These are phyloP conservation scores for Hanseniaspora lindneri DNA, from an alignment of 805 yeast genomes.

Conservation along the genomic window DNA sequence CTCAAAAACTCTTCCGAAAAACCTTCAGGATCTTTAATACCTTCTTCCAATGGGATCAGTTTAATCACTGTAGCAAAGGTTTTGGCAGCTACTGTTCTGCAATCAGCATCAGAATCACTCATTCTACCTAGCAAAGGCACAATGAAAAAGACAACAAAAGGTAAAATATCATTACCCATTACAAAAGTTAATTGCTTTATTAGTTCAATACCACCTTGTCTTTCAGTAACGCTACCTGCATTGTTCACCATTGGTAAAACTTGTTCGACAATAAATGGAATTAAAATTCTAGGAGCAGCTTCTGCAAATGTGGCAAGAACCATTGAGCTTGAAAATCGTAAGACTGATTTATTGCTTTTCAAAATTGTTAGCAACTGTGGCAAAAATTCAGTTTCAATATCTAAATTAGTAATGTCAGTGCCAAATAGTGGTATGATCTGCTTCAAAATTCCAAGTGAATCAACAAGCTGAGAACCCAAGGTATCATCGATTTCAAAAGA, in stretches of 20 bases:
- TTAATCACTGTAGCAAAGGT: slow-evolving; percentile 94
- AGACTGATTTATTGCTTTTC: slow-evolving; percentile 61
- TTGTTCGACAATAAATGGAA: slow-evolving; percentile 65
- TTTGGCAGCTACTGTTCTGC: slow-evolving; percentile 83
- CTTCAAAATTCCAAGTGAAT: slow-evolving; percentile 69
- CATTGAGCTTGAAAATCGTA: slow-evolving; percentile 82
- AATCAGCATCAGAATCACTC: slow-evolving; percentile 87
- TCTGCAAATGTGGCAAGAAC: slow-evolving; percentile 72
- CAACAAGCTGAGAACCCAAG: slow-evolving; percentile 70
- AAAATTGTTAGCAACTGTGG: slow-evolving; percentile 42
- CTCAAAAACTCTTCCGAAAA: slow-evolving; percentile 71
- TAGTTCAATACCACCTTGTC: slow-evolving; percentile 92
- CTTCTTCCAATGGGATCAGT: slow-evolving; percentile 92
- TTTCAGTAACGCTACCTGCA: slow-evolving; percentile 52
- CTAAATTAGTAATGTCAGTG: slow-evolving; percentile 32
- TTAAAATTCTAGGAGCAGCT: slow-evolving; percentile 53
- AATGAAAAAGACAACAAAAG: slow-evolving; percentile 87
- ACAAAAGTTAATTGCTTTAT: slow-evolving; percentile 70
- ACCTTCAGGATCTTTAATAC: slow-evolving; percentile 88
- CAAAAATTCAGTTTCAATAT: slow-evolving; percentile 40
- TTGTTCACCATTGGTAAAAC: slow-evolving; percentile 71
- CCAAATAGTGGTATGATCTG: slow-evolving; percentile 48
- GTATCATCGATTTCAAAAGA: slow-evolving; percentile 32
- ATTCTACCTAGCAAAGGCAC: slow-evolving; percentile 95
- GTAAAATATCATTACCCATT: slow-evolving; percentile 82